phyloP scores from a whole-genome alignment of 2,329 filamentous ascomycete genomes.

The Trichoderma oligosporum region DNA sequence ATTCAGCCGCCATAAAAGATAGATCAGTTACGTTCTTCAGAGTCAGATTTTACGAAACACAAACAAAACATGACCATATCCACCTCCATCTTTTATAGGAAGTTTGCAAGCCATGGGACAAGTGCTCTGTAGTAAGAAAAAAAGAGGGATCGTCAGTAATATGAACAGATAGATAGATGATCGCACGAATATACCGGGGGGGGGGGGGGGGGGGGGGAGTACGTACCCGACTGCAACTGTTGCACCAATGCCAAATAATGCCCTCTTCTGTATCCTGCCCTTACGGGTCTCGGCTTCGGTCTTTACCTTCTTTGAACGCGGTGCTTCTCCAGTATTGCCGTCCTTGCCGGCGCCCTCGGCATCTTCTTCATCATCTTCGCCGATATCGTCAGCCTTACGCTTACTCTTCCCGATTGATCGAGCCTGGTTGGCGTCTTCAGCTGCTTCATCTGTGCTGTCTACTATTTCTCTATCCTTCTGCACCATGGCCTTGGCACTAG shows the following conservation, averaged over 20 bases:
- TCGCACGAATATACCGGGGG: not conserved
- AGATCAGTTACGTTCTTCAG: slow-evolving; percentile 8
- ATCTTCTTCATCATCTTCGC: slow-evolving; percentile 57
- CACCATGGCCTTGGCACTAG: slow-evolving; percentile 84
- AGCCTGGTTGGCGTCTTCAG: slow-evolving; percentile 35
- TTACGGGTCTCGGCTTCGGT: slow-evolving; percentile 79
- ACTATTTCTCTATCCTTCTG: slow-evolving; percentile 53
- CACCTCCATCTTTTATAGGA: slow-evolving; percentile 37
- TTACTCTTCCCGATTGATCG: slow-evolving; percentile 52
- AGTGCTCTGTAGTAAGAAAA: slow-evolving; percentile 42
- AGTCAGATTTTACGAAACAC: slow-evolving; percentile 17
- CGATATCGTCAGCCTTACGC: slow-evolving; percentile 71
- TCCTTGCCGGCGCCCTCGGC: slow-evolving; percentile 33
- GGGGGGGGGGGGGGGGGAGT: not conserved
- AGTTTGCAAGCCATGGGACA: slow-evolving; percentile 51
- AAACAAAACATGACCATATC: slow-evolving; percentile 10
- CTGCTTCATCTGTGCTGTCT: slow-evolving; percentile 35
- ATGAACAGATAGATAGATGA: not conserved
- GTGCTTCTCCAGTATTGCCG: slow-evolving; percentile 38
- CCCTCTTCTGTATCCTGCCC: slow-evolving; percentile 80
- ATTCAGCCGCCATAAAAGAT: slow-evolving; percentile 18
- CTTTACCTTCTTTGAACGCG: slow-evolving; percentile 70
- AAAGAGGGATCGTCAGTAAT: slow-evolving; percentile 20
- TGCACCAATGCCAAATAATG: slow-evolving; percentile 79
- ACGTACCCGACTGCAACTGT: slow-evolving; percentile 89